Base-by-base conservation (phyloP, 768 basidiomycete species). In the Dioszegia aurantiaca region DNA sequence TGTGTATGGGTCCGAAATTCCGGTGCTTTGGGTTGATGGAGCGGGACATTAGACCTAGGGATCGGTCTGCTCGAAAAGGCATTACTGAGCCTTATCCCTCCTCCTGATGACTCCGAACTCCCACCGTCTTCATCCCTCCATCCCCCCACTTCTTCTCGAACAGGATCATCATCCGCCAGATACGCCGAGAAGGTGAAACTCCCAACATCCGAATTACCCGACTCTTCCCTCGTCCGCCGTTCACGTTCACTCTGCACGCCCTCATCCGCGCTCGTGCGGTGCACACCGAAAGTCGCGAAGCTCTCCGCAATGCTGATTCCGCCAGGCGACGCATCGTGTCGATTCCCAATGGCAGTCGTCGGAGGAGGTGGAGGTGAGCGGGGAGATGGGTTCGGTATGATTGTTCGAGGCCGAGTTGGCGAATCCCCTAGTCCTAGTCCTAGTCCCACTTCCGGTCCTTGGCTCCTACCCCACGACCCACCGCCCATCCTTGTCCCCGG, bases 161-260 rank as follows among this genome's bases (percentile, higher is more conserved):
- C 21, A n/a, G 51, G 51, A 40, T 53, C 51, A 40, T 53, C 51
- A 53, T 53, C 51, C 14, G 51, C 51, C 37, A 53, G 26, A 39
- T 53, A 53, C 19, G 51, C 51, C 39, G 51, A 53, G 36, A 53
- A 53, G 23, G 51, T 53, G 17, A 53, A 53, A 19, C 51, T 53
- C 11, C 11, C 39, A 5, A 10, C 31, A 3, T 39, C 51, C 4
- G 51, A 53, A 6, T 4, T 28, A 4, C 24, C 26, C 6, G 51
- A 53, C 14, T 53, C 24, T 53, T 53, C 51, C 51, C 51, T 40
- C 2, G 3, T 31, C 26, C 51, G 16, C 37, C 21, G 6, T 9
- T 21, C 21, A 4, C 31, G 21, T 53, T 36, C 8, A 19, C n/a
- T 49, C 6, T 9, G 9, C 43, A 10, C 26, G 43, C 6, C 23